Evolutionary conservation across 805 yeast genomes (phyloP), one percentile per base, ranked within the genome.

Genomic region (Candida anglica): DNA sequence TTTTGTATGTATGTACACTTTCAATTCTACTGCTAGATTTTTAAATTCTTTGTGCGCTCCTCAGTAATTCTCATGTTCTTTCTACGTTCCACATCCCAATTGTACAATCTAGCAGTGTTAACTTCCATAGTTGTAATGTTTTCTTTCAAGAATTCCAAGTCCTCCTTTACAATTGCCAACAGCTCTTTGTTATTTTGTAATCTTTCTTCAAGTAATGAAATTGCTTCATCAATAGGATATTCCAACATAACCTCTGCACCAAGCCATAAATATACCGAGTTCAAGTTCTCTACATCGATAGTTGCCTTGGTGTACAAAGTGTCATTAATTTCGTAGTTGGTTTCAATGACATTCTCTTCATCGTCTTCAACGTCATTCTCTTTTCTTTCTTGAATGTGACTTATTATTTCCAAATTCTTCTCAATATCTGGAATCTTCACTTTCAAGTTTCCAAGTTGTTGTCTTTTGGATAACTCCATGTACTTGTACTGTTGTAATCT

Each of bases 191-290:
- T 88, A 21, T 75, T 74, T 10, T 57, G 56, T 40, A 89, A 70
- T 54, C 91, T 78, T 24, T 70, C 69, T 9, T 66, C 51, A 36
- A 93, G 64, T 46, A 93, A 68, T 22, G 69, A 80, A 30, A 79
- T 73, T 2, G 98, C 98, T 56, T 93, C 98, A 24, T 75, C 84
- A 17, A 87, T 65, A 10, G 96, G 89, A 52, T 91, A 93, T 54
- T 93, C 98, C 52, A 93, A 69, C 98, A 93, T 91, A 6, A 91
- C 89, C 47, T 88, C 95, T 0, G 98, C 98, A 8, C 98, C 98
- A n/a, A 93, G 71, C 98, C 98, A 93, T 30, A 93, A 67, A 43
- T 79, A 79, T 2, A 93, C 98, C 2, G 64, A 56, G 17, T 73
- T 58, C 33, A 73, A 53, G 19, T 73, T 74, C 22, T 79, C 70